Conservation (phyloP, 1,284 basidiomycete species). For the Coniophora puteana region DNA sequence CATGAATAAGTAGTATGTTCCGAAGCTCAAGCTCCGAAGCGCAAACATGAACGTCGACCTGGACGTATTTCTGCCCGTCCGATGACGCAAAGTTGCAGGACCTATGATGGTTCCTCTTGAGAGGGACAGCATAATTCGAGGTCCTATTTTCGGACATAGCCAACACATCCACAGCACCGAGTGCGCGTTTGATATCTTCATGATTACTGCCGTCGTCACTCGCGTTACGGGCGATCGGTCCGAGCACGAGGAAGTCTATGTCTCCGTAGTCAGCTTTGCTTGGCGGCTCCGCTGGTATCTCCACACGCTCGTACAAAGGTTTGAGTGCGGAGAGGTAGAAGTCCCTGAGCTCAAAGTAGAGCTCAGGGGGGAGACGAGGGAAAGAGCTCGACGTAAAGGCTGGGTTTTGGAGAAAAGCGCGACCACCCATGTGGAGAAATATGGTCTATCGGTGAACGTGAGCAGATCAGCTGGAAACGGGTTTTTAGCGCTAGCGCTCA, state of each 20-base stretch:
- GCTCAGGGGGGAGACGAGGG: slow-evolving; percentile 51
- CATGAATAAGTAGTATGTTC: slow-evolving; percentile 48
- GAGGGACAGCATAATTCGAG: slow-evolving; percentile 58
- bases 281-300: slow-evolving; percentile 56
- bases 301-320: slow-evolving; percentile 45
- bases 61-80: slow-evolving; percentile 32
- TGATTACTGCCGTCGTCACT: slow-evolving; percentile 30
- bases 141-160: slow-evolving; percentile 48
- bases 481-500: no score
- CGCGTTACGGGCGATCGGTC: slow-evolving; percentile 27
- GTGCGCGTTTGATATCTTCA: slow-evolving; percentile 35
- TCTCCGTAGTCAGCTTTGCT: slow-evolving; percentile 63
- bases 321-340: slow-evolving; percentile 37
- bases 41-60: slow-evolving; percentile 65
- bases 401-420: slow-evolving; percentile 50
- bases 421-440: slow-evolving; percentile 70
- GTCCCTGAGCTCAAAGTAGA: slow-evolving; percentile 49
- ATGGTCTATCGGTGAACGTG: neutral
- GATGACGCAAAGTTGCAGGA: slow-evolving; percentile 10
- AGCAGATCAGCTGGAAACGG: no score
- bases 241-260: slow-evolving; percentile 57
- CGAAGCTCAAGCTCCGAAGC: slow-evolving; percentile 44
- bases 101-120: slow-evolving; percentile 27
- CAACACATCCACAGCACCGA: slow-evolving; percentile 48
- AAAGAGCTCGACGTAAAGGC: slow-evolving; percentile 42